Evolutionary conservation across 2,329 filamentous ascomycete species (phyloP).

Genomic region (Xylaria arbuscula): DNA sequence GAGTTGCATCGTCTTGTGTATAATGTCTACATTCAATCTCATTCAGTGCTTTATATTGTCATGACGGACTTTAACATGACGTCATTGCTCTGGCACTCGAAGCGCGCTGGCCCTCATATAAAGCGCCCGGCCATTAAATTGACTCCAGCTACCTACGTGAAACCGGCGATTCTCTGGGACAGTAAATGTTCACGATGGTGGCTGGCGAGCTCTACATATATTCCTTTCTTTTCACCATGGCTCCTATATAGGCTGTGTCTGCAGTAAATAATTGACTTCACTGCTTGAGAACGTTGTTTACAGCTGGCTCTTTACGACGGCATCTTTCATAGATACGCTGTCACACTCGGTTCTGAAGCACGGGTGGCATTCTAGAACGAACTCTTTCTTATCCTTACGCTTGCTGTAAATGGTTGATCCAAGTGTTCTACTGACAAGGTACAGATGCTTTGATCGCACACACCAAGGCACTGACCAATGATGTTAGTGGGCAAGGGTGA

Average conservation of each 20-base stretch:
- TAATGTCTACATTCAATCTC: constrained; percentile 2
- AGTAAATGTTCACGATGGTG: constrained; percentile 9
- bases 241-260: too few species aligned
- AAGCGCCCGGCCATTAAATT: background rate
- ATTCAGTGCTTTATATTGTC: constrained; percentile 17
- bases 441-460: constrained; percentile 21
- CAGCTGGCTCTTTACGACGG: constrained; percentile 26
- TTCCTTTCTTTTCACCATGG: too few species aligned
- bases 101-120: constrained; percentile 2
- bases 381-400: background rate
- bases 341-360: constrained; percentile 29
- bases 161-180: background rate
- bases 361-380: constrained; percentile 14
- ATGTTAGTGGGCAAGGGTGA: constrained; percentile 29
- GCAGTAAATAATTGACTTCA: too few species aligned
- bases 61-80: background rate
- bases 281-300: constrained; percentile 2
- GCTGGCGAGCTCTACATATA: constrained; percentile 4
- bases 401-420: background rate
- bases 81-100: constrained; percentile 3
- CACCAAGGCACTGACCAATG: constrained; percentile 25
- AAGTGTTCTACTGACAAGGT: constrained; percentile 31
- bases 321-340: constrained; percentile 29
- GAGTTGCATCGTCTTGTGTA: background rate
- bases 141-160: background rate